Conservation (phyloP, 768 basidiomycete genomes). For the Strobilomyces dryophilus region DNA sequence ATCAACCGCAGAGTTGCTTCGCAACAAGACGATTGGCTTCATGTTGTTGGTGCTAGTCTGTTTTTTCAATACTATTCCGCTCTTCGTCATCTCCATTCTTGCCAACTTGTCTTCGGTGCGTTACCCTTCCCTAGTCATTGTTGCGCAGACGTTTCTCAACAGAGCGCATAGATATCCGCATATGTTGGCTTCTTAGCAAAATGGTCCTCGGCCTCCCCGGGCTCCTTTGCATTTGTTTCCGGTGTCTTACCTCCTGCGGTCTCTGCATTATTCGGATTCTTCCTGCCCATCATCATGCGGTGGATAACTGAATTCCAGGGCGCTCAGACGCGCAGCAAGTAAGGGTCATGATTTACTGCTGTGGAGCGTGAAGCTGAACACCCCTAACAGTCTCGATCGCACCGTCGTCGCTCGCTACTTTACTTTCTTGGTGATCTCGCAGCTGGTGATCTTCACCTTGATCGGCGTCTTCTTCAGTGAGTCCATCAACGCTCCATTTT, state of each 20-base stretch:
- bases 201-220: slow-evolving; percentile 63
- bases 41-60: slow-evolving; percentile 72
- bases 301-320: slow-evolving; percentile 71
- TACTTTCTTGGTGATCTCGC: slow-evolving; percentile 89
- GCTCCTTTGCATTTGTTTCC: slow-evolving; percentile 78
- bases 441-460: slow-evolving; percentile 90
- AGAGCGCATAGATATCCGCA: slow-evolving; percentile 30
- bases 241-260: slow-evolving; percentile 92
- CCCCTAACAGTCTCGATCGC: slow-evolving; percentile 67
- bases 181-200: slow-evolving; percentile 72
- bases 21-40: slow-evolving; percentile 75
- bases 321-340: slow-evolving; percentile 32
- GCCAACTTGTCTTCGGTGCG: slow-evolving; percentile 85
- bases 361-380: background rate
- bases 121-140: background rate
- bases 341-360: background rate
- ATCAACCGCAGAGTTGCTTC: slow-evolving; percentile 58
- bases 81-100: slow-evolving; percentile 84
- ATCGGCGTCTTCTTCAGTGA: slow-evolving; percentile 85
- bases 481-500: slow-evolving; percentile 24
- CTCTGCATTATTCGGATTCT: slow-evolving; percentile 83
- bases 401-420: slow-evolving; percentile 92
- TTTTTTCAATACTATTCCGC: slow-evolving; percentile 92
- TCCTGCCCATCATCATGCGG: slow-evolving; percentile 91
- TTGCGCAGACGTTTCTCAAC: background rate